phyloP scores from a whole-genome alignment of 108 stramenopile species.

The Cyclotella choctawhatcheeana region DNA sequence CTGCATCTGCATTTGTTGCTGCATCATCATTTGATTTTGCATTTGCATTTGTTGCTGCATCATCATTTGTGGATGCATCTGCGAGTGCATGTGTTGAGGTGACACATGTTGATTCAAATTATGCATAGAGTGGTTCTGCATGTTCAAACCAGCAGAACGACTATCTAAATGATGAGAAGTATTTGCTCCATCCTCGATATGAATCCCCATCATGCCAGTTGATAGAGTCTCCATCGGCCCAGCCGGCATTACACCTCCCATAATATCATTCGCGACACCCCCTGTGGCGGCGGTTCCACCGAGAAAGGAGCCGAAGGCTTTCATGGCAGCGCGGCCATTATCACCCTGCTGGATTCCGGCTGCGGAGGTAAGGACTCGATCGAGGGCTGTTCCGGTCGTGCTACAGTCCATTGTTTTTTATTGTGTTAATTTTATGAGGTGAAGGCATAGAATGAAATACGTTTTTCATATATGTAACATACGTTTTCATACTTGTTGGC shows the following conservation, averaged over 20 bases:
- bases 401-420: constrained; percentile 81
- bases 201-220: background rate
- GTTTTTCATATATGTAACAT: too few species aligned
- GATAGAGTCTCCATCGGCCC: constrained; percentile 40
- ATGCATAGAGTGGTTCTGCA: background rate
- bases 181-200: background rate
- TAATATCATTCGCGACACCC: background rate
- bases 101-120: background rate
- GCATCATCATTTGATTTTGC: constrained; percentile 59
- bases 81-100: constrained; percentile 18
- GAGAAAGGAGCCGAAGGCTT: constrained; percentile 42
- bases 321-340: constrained; percentile 23
- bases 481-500: too few species aligned
- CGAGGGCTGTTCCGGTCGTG: constrained; percentile 78
- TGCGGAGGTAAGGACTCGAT: constrained; percentile 56
- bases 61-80: constrained; percentile 55
- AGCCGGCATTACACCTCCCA: constrained; percentile 65
- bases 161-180: background rate
- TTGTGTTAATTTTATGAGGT: too few species aligned
- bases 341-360: constrained; percentile 30
- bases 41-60: constrained; percentile 47
- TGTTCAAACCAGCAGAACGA: background rate
- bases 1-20: constrained; percentile 69
- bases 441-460: too few species aligned
- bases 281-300: constrained; percentile 63